These are phyloP conservation scores for Lentinula lateritia DNA, from an alignment of 768 basidiomycete genomes.

Conservation along the genomic window DNA sequence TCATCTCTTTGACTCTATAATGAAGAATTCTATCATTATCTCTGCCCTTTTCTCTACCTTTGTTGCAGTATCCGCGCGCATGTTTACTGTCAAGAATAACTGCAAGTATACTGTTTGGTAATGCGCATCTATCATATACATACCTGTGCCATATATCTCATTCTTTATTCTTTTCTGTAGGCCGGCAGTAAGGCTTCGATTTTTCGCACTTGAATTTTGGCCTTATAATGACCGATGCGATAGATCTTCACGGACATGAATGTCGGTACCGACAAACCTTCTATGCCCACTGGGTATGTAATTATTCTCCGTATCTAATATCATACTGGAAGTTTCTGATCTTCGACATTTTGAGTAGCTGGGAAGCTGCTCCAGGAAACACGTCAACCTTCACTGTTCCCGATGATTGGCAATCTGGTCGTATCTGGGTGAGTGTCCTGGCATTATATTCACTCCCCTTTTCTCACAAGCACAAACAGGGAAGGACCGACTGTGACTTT, in stretches of 20 bases:
- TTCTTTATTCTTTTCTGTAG: slow-evolving; percentile 17
- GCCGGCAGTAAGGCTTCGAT: slow-evolving; percentile 33
- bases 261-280: slow-evolving; percentile 30
- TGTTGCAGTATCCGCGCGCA: background rate
- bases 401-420: slow-evolving; percentile 39
- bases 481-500: slow-evolving; percentile 60
- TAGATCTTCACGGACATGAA: slow-evolving; percentile 40
- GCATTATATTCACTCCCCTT: background rate
- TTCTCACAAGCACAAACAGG: slow-evolving; percentile 31
- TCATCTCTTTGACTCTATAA: background rate
- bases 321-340: background rate
- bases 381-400: slow-evolving; percentile 37
- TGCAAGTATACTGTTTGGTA: slow-evolving; percentile 49
- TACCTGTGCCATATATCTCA: background rate
- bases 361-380: slow-evolving; percentile 23
- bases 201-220: background rate
- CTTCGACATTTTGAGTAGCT: slow-evolving; percentile 10
- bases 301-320: background rate
- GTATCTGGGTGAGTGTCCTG: slow-evolving; percentile 31
- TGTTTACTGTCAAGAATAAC: slow-evolving; percentile 7
- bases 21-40: background rate
- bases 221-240: background rate
- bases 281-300: slow-evolving; percentile 26
- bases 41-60: background rate
- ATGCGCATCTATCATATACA: background rate